Base-by-base conservation (phyloP, 1,139 yeast species). In the Hansenula lynferdii region DNA sequence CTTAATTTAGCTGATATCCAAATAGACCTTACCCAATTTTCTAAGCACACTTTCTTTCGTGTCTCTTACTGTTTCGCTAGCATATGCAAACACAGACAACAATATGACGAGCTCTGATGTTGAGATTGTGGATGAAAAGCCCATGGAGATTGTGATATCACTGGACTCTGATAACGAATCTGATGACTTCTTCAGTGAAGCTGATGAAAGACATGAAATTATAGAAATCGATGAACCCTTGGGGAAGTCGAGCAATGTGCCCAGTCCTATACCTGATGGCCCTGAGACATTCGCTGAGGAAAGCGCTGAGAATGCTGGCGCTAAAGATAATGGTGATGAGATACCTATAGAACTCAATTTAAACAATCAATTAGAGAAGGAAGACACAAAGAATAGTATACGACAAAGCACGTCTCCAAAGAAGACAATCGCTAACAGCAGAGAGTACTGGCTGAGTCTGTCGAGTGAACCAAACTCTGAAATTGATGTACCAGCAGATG, bases 231-330 rank as follows among this genome's bases (percentile, higher is more conserved):
- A 45, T 21, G 49, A 47, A 8, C 50, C 50, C 2, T 23, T 52
- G 28, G 54, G 44, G 1, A 43, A 44, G 28, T 52, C 56, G 3
- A 52, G 53, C 21, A 50, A 50, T 31, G 51, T 52, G 11, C 23
- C 46, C 0, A 50, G 52, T 11, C 56, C 56, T 8, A 16, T 11
- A 6, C 5, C 26, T 5, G 45, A 42, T 21, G 33, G 21, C 4
- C 3, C 6, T 4, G 6, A 7, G 18, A 20, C 6, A 26, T 28
- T 6, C 2, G 34, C 24, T 14, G 17, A 29, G 19, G 31, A n/a
- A 5, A n/a, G 12, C 3, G 7, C 21, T n/a, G 9, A 5, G 7
- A 17, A 14, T 14, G 25, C 8, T 6, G 11, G 4, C 9, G 3
- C 11, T 2, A 14, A 10, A 10, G 9, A 7, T 10, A 9, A 21